Percentiles rank a stretch among this genome's conserved stretches.
Evolutionary conservation across 2,329 filamentous ascomycete species (phyloP).

Genomic region (Calonectria hongkongensis): DNA sequence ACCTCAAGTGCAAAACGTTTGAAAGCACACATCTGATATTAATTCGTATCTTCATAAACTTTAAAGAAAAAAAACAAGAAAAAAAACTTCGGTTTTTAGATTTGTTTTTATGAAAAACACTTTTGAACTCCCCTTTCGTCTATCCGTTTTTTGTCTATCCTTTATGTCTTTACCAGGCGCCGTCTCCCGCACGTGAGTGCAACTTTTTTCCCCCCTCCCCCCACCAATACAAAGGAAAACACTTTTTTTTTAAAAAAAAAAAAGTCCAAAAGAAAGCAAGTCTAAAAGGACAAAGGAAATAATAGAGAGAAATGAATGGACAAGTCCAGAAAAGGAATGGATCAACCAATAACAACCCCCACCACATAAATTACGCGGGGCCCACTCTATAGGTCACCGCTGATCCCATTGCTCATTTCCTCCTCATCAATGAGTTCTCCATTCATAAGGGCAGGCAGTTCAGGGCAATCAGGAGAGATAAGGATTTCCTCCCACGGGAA

Average conservation of each 20-base stretch:
- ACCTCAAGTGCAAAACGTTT: no score
- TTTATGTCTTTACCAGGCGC: not conserved
- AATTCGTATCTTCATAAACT: no score
- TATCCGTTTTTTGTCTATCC: not conserved
- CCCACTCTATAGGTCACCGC: not conserved
- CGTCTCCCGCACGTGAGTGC: no score
- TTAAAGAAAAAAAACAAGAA: no score
- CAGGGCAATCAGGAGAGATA: not conserved
- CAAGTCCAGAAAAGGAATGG: not conserved
- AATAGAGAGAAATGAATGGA: not conserved
- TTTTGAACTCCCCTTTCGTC: no score
- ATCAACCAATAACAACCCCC: not conserved
- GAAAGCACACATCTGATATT: no score
- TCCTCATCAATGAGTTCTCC: constrained; percentile 12
- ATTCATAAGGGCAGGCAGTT: constrained; percentile 3
- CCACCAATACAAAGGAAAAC: not conserved
- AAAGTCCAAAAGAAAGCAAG: not conserved
- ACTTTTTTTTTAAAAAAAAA: not conserved
- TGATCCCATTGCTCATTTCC: constrained; percentile 12
- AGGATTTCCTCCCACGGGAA: constrained; percentile 20
- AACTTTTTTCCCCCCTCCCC: not conserved
- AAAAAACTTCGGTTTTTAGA: no score
- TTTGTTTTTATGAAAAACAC: no score
- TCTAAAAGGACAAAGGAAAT: not conserved
- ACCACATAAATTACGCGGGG: not conserved